Evolutionary conservation across 179 eudicot genomes (phyloP).

Genomic region (Drosera spatulata): DNA sequence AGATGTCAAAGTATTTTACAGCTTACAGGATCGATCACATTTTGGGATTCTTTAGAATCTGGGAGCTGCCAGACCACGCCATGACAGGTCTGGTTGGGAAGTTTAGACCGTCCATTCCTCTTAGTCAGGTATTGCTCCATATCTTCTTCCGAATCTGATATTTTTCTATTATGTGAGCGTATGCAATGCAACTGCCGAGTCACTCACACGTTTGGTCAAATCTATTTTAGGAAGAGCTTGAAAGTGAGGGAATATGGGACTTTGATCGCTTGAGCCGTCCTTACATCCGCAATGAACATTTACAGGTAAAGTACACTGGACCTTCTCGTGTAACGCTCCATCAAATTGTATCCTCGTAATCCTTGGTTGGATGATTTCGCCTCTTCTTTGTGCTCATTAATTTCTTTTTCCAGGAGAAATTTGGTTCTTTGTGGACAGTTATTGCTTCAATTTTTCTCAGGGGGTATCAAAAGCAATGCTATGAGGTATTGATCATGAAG

Average conservation of each 20-base stretch:
- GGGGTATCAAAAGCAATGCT: conserved; percentile 56
- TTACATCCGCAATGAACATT: conserved; percentile 51
- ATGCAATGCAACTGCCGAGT: too few species aligned
- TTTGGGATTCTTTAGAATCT: conserved; percentile 96
- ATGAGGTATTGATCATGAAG: conserved; percentile 39
- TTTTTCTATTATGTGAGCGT: too few species aligned
- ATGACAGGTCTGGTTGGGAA: conserved; percentile 92
- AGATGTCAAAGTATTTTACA: conserved; percentile 97
- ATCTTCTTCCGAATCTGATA: too few species aligned
- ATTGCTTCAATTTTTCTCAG: conserved; percentile 61
- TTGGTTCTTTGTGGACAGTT: conserved; percentile 76
- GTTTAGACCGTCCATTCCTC: conserved; percentile 91
- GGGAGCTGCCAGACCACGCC: conserved; percentile 98
- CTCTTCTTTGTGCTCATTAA: not conserved
- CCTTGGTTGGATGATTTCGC: not conserved
- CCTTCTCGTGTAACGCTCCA: too few species aligned
- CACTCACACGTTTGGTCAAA: not conserved
- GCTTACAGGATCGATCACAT: conserved; percentile 96
- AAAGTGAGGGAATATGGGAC: conserved; percentile 93
- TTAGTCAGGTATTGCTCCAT: conserved; percentile 54
- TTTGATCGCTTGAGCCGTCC: conserved; percentile 80
- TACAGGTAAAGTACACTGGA: conserved; percentile 35
- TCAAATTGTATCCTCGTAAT: too few species aligned
- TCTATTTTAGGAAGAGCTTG: conserved; percentile 82
- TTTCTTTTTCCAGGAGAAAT: conserved; percentile 56